A percentile compares a stretch with the other conserved stretches of the same genome.
phyloP scores from a whole-genome alignment of 768 basidiomycete species.

The Mrakia frigida region DNA sequence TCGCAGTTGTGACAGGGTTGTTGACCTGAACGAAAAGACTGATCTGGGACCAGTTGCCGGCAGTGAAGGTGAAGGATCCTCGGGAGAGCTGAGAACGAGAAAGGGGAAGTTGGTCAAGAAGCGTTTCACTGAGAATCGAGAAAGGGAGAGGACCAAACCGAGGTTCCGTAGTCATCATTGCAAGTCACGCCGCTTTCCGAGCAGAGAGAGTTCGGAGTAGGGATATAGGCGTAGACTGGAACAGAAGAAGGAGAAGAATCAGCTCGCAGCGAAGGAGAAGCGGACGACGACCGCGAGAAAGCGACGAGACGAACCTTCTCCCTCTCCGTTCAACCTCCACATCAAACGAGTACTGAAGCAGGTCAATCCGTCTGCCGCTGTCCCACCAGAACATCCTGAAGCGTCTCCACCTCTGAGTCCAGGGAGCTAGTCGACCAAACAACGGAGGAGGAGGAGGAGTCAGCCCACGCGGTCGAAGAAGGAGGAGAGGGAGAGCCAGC shows the following conservation, averaged over 20 bases:
- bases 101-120: background rate
- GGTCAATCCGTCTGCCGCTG: slow-evolving; percentile 57
- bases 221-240: slow-evolving; percentile 22
- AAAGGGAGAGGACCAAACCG: background rate
- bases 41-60: slow-evolving; percentile 62
- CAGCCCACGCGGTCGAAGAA: background rate
- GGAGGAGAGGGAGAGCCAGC: background rate
- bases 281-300: background rate
- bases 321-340: slow-evolving; percentile 63
- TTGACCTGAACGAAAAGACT: slow-evolving; percentile 76
- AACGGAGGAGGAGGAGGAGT: background rate
- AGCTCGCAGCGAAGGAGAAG: background rate
- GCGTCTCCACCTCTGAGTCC: slow-evolving; percentile 66
- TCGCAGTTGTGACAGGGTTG: slow-evolving; percentile 60
- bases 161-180: slow-evolving; percentile 46
- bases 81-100: slow-evolving; percentile 19
- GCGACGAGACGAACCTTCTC: slow-evolving; percentile 58
- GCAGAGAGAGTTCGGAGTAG: slow-evolving; percentile 22
- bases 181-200: slow-evolving; percentile 6
- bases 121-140: background rate
- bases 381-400: slow-evolving; percentile 65
- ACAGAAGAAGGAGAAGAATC: background rate
- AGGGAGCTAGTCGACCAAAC: slow-evolving; percentile 53
- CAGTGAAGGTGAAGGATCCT: slow-evolving; percentile 22
- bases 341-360: slow-evolving; percentile 72